phyloP scores from a whole-genome alignment of 805 yeast species.

The Candida fluviatilis region DNA sequence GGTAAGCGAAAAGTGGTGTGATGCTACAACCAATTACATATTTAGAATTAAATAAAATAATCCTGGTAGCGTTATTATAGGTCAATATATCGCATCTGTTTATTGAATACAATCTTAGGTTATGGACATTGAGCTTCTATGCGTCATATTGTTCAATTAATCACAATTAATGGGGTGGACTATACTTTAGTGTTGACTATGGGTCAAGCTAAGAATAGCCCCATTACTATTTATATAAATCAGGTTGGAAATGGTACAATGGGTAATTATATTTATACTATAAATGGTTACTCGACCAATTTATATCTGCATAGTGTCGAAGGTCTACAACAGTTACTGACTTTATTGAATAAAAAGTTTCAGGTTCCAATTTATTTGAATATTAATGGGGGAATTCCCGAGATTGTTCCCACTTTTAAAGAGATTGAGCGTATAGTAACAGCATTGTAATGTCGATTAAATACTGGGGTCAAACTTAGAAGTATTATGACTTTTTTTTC shows the following conservation, averaged over 20 bases:
- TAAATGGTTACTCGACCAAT: constrained; percentile 19
- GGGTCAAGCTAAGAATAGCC: constrained; percentile 8
- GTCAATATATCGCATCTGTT: background rate
- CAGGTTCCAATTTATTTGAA: constrained; percentile 27
- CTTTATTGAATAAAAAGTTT: constrained; percentile 20
- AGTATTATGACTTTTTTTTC: too few relatives aligned
- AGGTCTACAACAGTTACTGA: constrained; percentile 14
- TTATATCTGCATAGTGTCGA: constrained; percentile 7
- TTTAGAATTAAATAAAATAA: background rate
- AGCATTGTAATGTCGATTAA: too few relatives aligned
- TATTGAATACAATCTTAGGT: too few relatives aligned
- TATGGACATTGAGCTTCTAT: too few relatives aligned
- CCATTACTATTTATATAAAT: constrained; percentile 29
- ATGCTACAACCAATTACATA: background rate
- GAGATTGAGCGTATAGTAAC: background rate
- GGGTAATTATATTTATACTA: constrained; percentile 30
- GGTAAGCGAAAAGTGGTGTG: background rate
- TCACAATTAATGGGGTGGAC: constrained; percentile 9
- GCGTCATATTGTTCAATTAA: background rate
- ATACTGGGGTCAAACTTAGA: too few relatives aligned
- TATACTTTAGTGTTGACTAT: constrained; percentile 11
- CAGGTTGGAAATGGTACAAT: constrained; percentile 16
- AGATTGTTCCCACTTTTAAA: constrained; percentile 1
- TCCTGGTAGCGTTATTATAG: background rate
- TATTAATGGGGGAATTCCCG: constrained; percentile 20